Percentiles rank a stretch among this genome's conserved stretches.
Conservation (phyloP, 768 basidiomycete genomes). For the Hydnomerulius pinastri region DNA sequence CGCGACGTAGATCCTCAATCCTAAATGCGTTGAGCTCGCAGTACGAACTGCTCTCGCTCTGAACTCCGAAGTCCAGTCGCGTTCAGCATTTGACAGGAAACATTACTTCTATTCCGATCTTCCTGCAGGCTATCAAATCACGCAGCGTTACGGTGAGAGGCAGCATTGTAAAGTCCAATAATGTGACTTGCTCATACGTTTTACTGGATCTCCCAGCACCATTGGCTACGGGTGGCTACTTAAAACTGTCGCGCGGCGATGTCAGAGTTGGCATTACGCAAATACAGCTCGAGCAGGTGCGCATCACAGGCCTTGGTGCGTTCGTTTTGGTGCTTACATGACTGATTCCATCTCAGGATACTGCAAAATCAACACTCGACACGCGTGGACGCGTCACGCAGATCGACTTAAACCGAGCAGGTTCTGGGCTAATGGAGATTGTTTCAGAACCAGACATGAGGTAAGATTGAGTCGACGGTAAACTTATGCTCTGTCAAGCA, state of each 20-base stretch:
- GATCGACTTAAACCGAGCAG: conserved; percentile 91
- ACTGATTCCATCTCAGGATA: conserved; percentile 61
- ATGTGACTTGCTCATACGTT: not conserved
- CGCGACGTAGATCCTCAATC: conserved; percentile 53
- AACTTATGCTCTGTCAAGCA: not conserved
- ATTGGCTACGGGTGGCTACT: conserved; percentile 65
- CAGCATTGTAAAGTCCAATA: not conserved
- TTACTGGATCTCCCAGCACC: conserved; percentile 56
- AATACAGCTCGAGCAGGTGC: conserved; percentile 93
- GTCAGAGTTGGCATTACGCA: conserved; percentile 82
- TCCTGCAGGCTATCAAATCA: conserved; percentile 95
- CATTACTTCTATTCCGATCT: conserved; percentile 98
- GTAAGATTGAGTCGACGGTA: conserved; percentile 28
- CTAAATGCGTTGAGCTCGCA: conserved; percentile 75
- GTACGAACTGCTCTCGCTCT: conserved; percentile 82
- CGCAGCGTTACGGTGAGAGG: conserved; percentile 82
- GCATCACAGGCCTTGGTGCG: conserved; percentile 13
- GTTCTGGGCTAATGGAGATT: conserved; percentile 90
- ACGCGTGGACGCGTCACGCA: conserved; percentile 50
- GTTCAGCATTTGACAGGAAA: conserved; percentile 91
- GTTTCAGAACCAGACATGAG: conserved; percentile 92
- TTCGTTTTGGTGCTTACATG: conserved; percentile 1
- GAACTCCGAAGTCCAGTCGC: conserved; percentile 57
- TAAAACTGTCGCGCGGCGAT: conserved; percentile 46
- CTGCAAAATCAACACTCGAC: conserved; percentile 78